Base-by-base conservation (phyloP, 495 filamentous ascomycete genomes). In the Penicillium maclennaniae region DNA sequence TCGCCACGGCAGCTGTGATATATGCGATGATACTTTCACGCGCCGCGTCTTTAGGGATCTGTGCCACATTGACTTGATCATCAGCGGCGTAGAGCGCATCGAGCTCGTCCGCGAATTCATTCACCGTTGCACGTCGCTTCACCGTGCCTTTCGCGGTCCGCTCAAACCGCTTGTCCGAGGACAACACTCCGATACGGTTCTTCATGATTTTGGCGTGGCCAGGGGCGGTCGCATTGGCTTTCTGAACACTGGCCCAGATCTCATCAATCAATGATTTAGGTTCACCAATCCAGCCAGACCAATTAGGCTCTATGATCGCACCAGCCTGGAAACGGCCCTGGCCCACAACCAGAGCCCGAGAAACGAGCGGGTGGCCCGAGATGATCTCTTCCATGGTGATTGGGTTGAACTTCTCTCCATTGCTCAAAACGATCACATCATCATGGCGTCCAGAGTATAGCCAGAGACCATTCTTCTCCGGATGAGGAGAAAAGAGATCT, bases 191-290 rank as follows among this genome's bases (percentile, higher is more conserved):
- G 39, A 62, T 14, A 10, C 37, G 43, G 10, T 26, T 39, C 25
- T 50, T 55, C 34, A 53, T 45, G 10, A 62, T 7, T 28, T 55
- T 45, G 0, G 34, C 59, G 26, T 58, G 49, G 2, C 19, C 45
- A 10, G 53, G 58, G 12, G 36, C 47, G 6, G 44, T 17, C 16
- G 16, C 47, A 12, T 65, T 59, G 6, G 58, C 51, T 12, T 21
- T 40, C 15, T 58, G 68, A 39, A 83, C 78, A 66, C 70, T 19
- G 58, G 70, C 46, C 84, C 66, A 38, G 56, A 58, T 83, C 59
- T 84, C 77, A 21, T 81, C 83, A 61, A 79, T 83, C 8, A 74
- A 74, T 49, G 83, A 74, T 7, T 80, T 77, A 34, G 82, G 75
- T 41, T 83, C 66, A 14, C 50, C 46, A 44, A 20, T 44, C 53